These are phyloP conservation scores for Fagopyrum tataricum DNA, from an alignment of 148 eudicot species.

Conservation along the genomic window DNA sequence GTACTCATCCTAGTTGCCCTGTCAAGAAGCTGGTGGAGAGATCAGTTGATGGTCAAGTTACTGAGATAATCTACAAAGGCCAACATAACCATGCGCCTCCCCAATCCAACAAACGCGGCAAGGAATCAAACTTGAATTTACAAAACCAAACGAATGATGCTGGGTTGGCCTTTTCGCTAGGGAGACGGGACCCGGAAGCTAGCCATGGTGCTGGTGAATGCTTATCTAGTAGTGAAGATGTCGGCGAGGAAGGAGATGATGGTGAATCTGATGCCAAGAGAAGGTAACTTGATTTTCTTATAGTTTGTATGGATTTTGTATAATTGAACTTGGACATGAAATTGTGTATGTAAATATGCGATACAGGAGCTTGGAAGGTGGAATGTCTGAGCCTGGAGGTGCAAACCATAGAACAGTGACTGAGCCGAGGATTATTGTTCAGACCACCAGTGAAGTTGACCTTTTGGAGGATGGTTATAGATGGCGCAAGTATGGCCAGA, in stretches of 20 bases:
- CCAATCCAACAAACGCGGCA: conserved; percentile 37
- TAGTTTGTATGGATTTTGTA: background rate
- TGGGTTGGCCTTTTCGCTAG: conserved; percentile 24
- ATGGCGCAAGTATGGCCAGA: conserved; percentile 98
- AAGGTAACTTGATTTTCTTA: conserved; percentile 32
- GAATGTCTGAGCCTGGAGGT: conserved; percentile 43
- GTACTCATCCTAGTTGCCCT: conserved; percentile 63
- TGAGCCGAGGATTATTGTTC: conserved; percentile 86
- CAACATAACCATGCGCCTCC: conserved; percentile 79
- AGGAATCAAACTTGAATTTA: conserved; percentile 33
- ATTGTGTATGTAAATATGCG: background rate
- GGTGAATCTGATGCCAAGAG: conserved; percentile 83
- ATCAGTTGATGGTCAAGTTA: conserved; percentile 76
- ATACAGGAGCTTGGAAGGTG: conserved; percentile 53
- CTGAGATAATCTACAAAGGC: conserved; percentile 92
- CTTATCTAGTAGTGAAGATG: conserved; percentile 68
- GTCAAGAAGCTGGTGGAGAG: conserved; percentile 92
- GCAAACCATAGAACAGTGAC: conserved; percentile 60
- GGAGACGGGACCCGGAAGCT: conserved; percentile 51
- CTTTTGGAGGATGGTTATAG: conserved; percentile 94
- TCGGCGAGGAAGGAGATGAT: conserved; percentile 44
- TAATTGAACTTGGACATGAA: too few species aligned
- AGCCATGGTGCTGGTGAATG: conserved; percentile 54
- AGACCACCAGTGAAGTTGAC: conserved; percentile 93
- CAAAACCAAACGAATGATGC: conserved; percentile 28